Evolutionary conservation across 768 basidiomycete genomes (phyloP), one percentile per base, ranked within the genome.

Genomic region (Tylopilus felleus): DNA sequence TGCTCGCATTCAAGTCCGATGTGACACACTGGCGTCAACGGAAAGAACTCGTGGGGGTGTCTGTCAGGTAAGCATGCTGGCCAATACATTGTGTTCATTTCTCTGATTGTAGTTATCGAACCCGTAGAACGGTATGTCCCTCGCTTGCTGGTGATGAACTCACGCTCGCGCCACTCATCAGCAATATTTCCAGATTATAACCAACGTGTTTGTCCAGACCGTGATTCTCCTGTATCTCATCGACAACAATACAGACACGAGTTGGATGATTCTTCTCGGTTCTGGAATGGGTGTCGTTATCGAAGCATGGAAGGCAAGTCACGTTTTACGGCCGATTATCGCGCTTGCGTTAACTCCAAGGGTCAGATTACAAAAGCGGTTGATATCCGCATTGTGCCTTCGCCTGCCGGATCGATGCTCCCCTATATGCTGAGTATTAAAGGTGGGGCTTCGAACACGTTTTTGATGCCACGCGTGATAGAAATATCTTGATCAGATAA

Each of bases 261-360:
- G 88, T 64, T 96, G 92, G 88, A 98, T 98, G 92, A 98, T 98
- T 70, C 80, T 98, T 23, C 80, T 93, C 70, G 86, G 89, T 5
- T 91, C 89, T 51, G 91, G 90, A 10, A 80, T 84, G 68, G 89
- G 91, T 40, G 80, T 90, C 40, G 61, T 90, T 28, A 83, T 93
- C 53, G 96, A 98, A 72, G 93, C 91, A 2, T 98, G 94, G 95
- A 98, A 98, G 86, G 88, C 84, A 54, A 51, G 75, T 56, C 52
- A 58, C 22, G 22, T 56, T 49, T 42, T 23, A 51, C 35, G 22
- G 25, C 40, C 60, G 51, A 53, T 42, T 48, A 54, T 49, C 40
- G 45, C 49, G 44, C 49, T 62, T 53, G 49, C 25, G 41, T 50
- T 60, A 51, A 61, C 60, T 45, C 50, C 47, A 65, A 17, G 45